These are phyloP conservation scores for Leonotis leonurus DNA, from an alignment of 257 asterid genomes.

Conservation along the genomic window DNA sequence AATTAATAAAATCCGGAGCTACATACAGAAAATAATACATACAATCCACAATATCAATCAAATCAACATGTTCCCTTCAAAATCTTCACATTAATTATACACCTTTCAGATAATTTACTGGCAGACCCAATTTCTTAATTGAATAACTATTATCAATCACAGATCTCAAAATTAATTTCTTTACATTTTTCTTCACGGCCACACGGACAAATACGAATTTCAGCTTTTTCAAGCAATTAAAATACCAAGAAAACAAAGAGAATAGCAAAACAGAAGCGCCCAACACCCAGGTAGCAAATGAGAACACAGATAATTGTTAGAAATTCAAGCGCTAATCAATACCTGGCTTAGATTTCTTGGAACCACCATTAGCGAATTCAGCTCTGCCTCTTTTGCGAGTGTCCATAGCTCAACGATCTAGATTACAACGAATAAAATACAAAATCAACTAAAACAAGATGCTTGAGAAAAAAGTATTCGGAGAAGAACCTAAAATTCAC, in stretches of 20 bases:
- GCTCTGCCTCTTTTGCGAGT: conserved; percentile 44
- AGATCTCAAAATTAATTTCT: conserved; percentile 9
- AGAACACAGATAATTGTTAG: neutral
- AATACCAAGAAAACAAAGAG: neutral
- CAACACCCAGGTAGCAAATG: neutral
- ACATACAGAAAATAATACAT: neutral
- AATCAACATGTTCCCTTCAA: neutral
- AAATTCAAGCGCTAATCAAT: conserved; percentile 7
- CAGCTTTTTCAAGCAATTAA: neutral
- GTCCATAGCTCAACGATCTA: conserved; percentile 39
- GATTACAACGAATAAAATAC: conserved; percentile 5
- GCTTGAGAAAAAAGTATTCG: neutral
- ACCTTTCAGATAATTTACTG: neutral
- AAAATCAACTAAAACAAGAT: neutral
- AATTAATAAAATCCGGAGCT: neutral
- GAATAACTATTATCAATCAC: neutral
- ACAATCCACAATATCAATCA: neutral
- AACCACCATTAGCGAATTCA: conserved; percentile 45
- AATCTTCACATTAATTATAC: neutral
- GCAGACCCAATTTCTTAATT: neutral
- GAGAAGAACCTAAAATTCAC: neutral
- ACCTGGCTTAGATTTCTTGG: conserved; percentile 78
- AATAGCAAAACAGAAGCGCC: neutral
- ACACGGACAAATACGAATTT: neutral
- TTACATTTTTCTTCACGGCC: neutral